Base-by-base conservation (phyloP, 2,329 filamentous ascomycete species). In the Colletotrichum sp. region DNA sequence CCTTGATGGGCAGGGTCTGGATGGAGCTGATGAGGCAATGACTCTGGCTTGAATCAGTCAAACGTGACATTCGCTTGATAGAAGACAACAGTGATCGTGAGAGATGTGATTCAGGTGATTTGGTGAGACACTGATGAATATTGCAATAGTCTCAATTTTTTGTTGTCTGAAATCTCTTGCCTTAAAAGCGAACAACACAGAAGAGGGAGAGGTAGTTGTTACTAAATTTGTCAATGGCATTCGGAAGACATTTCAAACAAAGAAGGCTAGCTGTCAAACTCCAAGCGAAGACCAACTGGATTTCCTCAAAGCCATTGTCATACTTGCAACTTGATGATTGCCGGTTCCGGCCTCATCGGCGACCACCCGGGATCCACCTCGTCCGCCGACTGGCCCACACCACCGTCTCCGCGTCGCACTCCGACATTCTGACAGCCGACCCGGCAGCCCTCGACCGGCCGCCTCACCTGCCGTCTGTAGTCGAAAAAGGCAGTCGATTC, bases 1-100 rank as follows among this genome's bases (percentile, higher is more conserved):
- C 73, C 73, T 64, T 75, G 73, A 75, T 75, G 73, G 73, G 39
- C 55, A 72, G 48, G 18, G 57, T 36, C 44, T 30, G 34, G 18
- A 68, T 72, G 69, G 69, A 67, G 69, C 44, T 57, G 36, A 44
- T 13, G 36, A 67, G 55, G 66, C 57, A 48, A 73, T 55, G 62
- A 15, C 55, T 39, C 15, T 48, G 15, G 32, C 32, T 16, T 55
- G 60, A 72, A 72, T 70, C 73, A 48, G 44, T 72, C 57, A 13
- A 26, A 26, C 18, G 24, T 65, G 16, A 65, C 52, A 5, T 16
- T 8, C n/a, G 12, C 18, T 44, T 44, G 8, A 44, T 44, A 9
- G 16, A 5, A n/a, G 18, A 18, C 10, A 44, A n/a, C 5, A n/a
- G 5, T 9, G 18, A n/a, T 44, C 16, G 8, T 10, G 18, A n/a